phyloP scores from a whole-genome alignment of 2,329 filamentous ascomycete species.

The Aureobasidium zeae region DNA sequence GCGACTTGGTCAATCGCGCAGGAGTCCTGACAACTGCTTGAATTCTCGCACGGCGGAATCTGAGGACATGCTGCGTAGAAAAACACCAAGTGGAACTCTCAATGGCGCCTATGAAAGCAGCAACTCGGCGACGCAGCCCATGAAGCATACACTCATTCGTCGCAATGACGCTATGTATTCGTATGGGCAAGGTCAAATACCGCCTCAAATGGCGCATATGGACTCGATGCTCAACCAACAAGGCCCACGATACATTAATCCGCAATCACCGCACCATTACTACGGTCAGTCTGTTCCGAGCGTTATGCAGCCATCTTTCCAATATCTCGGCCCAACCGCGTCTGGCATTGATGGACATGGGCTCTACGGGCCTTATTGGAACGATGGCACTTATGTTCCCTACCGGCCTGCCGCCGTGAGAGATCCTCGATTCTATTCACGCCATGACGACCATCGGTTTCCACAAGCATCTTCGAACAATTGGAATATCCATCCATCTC shows the following conservation, averaged over 20 bases:
- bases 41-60: conserved; percentile 13
- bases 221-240: conserved; percentile 55
- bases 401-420: conserved; percentile 50
- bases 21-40: conserved; percentile 11
- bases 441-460: conserved; percentile 18
- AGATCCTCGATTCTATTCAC: conserved; percentile 40
- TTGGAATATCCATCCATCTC: not conserved
- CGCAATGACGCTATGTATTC: not conserved
- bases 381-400: conserved; percentile 52
- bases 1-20: conserved; percentile 16
- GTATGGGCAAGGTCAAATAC: not conserved
- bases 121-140: conserved; percentile 28
- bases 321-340: conserved; percentile 50
- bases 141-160: conserved; percentile 76
- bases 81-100: conserved; percentile 89
- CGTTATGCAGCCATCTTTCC: conserved; percentile 50
- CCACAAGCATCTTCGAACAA: not conserved
- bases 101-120: conserved; percentile 86
- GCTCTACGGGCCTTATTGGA: conserved; percentile 54
- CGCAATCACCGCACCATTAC: conserved; percentile 16
- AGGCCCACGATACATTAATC: conserved; percentile 23
- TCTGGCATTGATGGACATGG: conserved; percentile 47
- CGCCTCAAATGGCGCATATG: conserved; percentile 41
- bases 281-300: conserved; percentile 46
- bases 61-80: conserved; percentile 77